These are phyloP conservation scores for Phaeosphaeriaceae sp. DNA, from an alignment of 2,329 filamentous ascomycete genomes.

Conservation along the genomic window DNA sequence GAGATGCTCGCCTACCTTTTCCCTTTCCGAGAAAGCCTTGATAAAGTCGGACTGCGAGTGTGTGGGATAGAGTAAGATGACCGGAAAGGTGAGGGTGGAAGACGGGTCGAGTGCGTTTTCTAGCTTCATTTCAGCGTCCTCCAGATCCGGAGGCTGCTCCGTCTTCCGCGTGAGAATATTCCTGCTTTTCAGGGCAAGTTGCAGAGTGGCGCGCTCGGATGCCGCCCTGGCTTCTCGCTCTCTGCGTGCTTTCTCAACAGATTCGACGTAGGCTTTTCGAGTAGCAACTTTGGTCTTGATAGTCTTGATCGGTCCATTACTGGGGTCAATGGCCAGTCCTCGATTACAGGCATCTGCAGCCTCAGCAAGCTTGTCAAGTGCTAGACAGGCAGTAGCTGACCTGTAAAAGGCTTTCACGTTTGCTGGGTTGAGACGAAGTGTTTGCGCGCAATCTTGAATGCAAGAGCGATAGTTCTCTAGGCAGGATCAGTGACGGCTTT, in stretches of 20 bases:
- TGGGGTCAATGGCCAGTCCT: constrained; percentile 74
- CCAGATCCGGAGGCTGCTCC: constrained; percentile 79
- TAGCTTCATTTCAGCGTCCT: constrained; percentile 77
- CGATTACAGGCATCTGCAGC: constrained; percentile 79
- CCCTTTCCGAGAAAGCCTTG: constrained; percentile 81
- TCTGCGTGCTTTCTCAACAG: constrained; percentile 62
- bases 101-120: constrained; percentile 75
- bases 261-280: constrained; percentile 64
- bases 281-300: constrained; percentile 70
- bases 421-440: constrained; percentile 76
- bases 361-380: constrained; percentile 78
- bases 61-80: constrained; percentile 84
- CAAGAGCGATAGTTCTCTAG: constrained; percentile 84
- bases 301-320: constrained; percentile 70
- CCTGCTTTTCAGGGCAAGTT: constrained; percentile 67
- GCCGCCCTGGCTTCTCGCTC: constrained; percentile 63
- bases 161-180: constrained; percentile 73
- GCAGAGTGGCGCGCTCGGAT: constrained; percentile 62
- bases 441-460: constrained; percentile 82
- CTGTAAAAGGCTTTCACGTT: constrained; percentile 95
- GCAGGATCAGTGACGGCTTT: constrained; percentile 1
- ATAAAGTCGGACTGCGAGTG: constrained; percentile 87
- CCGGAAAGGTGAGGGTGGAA: constrained; percentile 76
- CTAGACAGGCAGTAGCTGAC: constrained; percentile 77
- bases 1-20: constrained; percentile 78